Evolutionary conservation across 1,284 basidiomycete species (phyloP).

Genomic region (Cryptococcus neoformans): DNA sequence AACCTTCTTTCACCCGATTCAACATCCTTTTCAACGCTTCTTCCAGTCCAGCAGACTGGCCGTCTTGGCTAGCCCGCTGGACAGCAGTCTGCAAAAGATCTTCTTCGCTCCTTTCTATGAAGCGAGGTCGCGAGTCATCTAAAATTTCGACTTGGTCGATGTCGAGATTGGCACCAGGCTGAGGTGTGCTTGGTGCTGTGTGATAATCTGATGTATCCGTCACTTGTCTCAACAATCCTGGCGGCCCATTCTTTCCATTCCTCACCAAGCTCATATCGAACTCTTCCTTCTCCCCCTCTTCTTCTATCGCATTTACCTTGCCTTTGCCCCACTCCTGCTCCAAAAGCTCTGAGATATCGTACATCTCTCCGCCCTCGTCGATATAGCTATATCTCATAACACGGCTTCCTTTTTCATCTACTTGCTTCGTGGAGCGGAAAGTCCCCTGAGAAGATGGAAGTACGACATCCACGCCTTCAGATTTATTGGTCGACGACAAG

Average conservation of each 20-base stretch:
- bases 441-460: conserved; percentile 71
- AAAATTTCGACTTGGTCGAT: neutral
- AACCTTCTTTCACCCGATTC: conserved; percentile 54
- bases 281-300: conserved; percentile 4
- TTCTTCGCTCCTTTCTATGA: conserved; percentile 14
- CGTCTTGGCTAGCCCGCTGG: conserved; percentile 15
- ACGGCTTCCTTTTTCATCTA: conserved; percentile 54
- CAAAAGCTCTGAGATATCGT: conserved; percentile 87
- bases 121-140: neutral
- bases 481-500: conserved; percentile 73
- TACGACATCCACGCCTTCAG: conserved; percentile 80
- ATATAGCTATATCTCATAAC: conserved; percentile 88
- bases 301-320: conserved; percentile 16
- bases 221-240: conserved; percentile 19
- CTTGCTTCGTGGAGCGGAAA: conserved; percentile 71
- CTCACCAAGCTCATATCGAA: conserved; percentile 5
- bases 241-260: conserved; percentile 16
- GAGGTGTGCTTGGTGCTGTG: conserved; percentile 39
- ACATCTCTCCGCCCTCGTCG: conserved; percentile 76
- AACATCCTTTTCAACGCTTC: conserved; percentile 76
- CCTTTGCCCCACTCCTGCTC: conserved; percentile 72
- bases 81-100: conserved; percentile 64
- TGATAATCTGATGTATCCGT: conserved; percentile 34
- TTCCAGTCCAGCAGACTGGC: conserved; percentile 56
- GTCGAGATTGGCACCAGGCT: conserved; percentile 20